Evolutionary conservation across 768 basidiomycete species (phyloP).

Genomic region (Trametes cingulata): DNA sequence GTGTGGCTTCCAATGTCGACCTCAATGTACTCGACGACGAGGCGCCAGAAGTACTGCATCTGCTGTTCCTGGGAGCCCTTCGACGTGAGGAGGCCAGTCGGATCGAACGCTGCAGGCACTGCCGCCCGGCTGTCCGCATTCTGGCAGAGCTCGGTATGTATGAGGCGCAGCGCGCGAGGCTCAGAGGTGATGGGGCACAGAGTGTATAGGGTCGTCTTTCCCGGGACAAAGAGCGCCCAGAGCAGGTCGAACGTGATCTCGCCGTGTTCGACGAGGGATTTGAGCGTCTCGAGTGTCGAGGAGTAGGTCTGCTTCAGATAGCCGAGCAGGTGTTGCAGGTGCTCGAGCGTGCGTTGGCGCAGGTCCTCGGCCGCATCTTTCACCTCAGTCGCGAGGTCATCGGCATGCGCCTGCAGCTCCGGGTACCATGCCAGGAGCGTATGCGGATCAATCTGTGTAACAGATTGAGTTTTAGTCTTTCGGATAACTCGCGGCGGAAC

Average conservation of each 20-base stretch:
- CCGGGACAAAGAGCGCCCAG: constrained; percentile 56
- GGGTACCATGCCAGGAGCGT: constrained; percentile 55
- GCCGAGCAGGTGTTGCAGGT: constrained; percentile 42
- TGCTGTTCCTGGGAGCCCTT: no score
- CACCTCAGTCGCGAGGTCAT: constrained; percentile 41
- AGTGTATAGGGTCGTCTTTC: constrained; percentile 50
- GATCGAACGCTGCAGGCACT: no score
- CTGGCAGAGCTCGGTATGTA: constrained; percentile 36
- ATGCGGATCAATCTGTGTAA: constrained; percentile 50
- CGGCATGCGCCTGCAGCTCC: constrained; percentile 46
- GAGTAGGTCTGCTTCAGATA: no score
- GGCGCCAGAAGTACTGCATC: no score
- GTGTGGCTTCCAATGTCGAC: no score
- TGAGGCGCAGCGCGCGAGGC: constrained; percentile 48
- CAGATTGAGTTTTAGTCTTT: not conserved
- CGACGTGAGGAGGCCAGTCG: no score
- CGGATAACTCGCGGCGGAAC: not conserved
- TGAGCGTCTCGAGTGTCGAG: constrained; percentile 46
- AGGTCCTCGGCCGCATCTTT: constrained; percentile 45
- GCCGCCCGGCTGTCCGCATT: no score
- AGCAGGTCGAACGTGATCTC: constrained; percentile 62
- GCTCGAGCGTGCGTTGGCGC: constrained; percentile 50
- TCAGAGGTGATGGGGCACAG: constrained; percentile 53
- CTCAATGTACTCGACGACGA: no score
- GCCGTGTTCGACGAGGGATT: constrained; percentile 48